A percentile compares a stretch with the other conserved stretches of the same genome.
Conservation (phyloP, 2,329 filamentous ascomycete species). For the Dryadomyces sulphureus region DNA sequence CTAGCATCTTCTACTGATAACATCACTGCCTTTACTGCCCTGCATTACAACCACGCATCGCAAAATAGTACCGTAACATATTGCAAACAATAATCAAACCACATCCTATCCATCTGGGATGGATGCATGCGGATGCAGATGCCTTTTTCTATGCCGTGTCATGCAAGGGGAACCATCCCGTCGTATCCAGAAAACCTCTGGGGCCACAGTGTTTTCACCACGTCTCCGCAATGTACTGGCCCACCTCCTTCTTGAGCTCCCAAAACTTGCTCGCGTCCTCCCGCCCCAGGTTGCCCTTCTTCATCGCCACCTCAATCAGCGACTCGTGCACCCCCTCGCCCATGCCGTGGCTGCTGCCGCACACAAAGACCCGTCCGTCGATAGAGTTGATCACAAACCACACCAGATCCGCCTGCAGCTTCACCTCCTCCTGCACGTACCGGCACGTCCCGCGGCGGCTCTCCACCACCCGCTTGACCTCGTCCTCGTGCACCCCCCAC, state of each 20-base stretch:
- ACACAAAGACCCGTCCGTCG: constrained; percentile 94
- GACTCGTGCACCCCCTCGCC: constrained; percentile 88
- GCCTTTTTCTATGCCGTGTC: background rate
- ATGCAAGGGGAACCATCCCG: background rate
- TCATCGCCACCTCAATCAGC: constrained; percentile 79
- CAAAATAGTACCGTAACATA: too few species aligned
- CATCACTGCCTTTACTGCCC: too few species aligned
- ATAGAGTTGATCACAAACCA: constrained; percentile 96
- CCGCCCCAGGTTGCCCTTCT: constrained; percentile 72
- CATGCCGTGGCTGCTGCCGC: constrained; percentile 91
- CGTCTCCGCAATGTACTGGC: constrained; percentile 86
- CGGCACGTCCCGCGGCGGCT: constrained; percentile 62
- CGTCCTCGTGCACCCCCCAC: constrained; percentile 83
- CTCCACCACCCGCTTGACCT: constrained; percentile 71
- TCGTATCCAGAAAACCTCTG: background rate
- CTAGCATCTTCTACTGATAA: too few species aligned
- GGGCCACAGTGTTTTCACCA: constrained; percentile 28
- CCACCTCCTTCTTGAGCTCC: constrained; percentile 78
- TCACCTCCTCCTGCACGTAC: constrained; percentile 94
- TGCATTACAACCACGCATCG: too few species aligned
- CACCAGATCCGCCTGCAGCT: constrained; percentile 82
- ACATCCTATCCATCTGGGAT: too few species aligned
- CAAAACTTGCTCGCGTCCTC: constrained; percentile 81
- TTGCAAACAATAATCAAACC: too few species aligned
- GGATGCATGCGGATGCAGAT: background rate